Evolutionary conservation across 2,329 filamentous ascomycete species (phyloP), one percentile per base, ranked within the genome.

Genomic region (Venturia aucupariae): DNA sequence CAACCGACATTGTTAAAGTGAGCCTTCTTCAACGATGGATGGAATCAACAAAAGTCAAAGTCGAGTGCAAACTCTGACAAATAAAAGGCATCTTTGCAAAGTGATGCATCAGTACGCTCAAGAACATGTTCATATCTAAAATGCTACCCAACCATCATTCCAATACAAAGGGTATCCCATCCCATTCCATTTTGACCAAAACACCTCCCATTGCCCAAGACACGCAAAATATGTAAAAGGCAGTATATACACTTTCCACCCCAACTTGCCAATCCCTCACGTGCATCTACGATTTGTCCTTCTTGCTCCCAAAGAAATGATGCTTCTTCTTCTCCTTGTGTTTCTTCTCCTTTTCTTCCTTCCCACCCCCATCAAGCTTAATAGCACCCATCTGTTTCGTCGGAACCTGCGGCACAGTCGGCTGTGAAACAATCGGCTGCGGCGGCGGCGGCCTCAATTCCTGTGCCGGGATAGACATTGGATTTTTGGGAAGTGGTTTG

Each of bases 281-380:
- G 5, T 15, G 3, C 7, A 22, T 24, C 55, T 15, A 13, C 38
- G 10, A 60, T 41, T 60, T 60, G 4, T 60, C 32, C 62, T 63
- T 63, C 62, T 63, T 63, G 13, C 42, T 51, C 19, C 62, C 62
- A 32, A 63, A 63, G 32, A 63, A 63, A 19, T 63, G 81, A 70
- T 83, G 80, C 67, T 84, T 83, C 76, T 86, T 85, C 75, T 81
- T 78, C 64, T 80, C 80, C 70, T 82, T 80, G 42, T 76, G 70
- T 60, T 69, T 71, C 78, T 71, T 69, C 64, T 74, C 73, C 60
- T 78, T 77, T 73, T 88, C 88, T 69, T 84, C 67, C 39, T 62
- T 60, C 27, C 32, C 35, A 6, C 66, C 63, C 5, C 71, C 70
- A 64, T 71, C 75, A 42, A 87, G 72, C 44, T 77, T 80, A 81